Evolutionary conservation across 305 asterid species (phyloP).

Genomic region (Fraxinus sp.): DNA sequence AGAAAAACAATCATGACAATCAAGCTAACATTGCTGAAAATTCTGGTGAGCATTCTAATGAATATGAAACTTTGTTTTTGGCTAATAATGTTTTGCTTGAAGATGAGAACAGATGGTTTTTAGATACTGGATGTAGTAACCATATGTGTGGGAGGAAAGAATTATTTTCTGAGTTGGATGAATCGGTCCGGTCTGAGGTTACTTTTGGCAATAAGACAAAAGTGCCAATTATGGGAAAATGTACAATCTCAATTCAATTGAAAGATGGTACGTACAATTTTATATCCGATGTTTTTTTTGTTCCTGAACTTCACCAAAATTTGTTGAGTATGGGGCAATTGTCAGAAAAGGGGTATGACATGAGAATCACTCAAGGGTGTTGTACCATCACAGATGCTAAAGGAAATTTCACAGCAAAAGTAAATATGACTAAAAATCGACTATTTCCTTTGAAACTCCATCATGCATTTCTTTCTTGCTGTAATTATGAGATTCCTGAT

Average conservation of each 20-base stretch:
- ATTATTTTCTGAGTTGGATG: neutral
- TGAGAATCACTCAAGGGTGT: neutral
- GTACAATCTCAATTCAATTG: neutral
- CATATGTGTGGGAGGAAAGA: conserved; percentile 9
- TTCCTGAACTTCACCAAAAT: neutral
- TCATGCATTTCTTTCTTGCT: neutral
- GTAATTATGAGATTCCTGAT: neutral
- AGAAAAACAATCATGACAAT: neutral
- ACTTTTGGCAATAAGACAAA: conserved; percentile 6
- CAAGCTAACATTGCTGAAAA: conserved; percentile 11
- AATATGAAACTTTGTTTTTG: neutral
- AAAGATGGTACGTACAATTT: neutral
- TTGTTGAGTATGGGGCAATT: conserved; percentile 18
- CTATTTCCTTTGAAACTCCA: neutral
- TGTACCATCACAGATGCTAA: neutral
- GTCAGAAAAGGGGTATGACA: neutral
- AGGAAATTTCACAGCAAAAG: neutral
- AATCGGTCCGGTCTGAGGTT: neutral
- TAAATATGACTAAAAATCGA: neutral
- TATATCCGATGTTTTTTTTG: conserved; percentile 11
- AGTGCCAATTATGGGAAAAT: neutral
- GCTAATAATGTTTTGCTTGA: neutral
- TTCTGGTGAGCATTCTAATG: neutral
- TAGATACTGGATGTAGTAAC: neutral
- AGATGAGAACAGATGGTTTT: neutral